phyloP scores from a whole-genome alignment of 352 stramenopile species.

The Pythium oligandrum region DNA sequence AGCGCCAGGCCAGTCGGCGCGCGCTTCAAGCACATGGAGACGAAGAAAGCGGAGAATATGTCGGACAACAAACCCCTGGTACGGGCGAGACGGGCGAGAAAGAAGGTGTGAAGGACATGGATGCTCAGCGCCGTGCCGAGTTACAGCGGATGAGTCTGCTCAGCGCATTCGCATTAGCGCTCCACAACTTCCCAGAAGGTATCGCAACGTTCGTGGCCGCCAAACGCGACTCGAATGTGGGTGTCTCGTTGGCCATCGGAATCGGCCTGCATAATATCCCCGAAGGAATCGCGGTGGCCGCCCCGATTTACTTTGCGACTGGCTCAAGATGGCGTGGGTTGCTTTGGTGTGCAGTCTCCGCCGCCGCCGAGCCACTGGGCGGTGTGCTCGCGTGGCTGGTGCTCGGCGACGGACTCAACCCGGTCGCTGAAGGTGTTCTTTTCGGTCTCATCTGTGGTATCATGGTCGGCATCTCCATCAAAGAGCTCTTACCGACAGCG shows the following conservation, averaged over 20 bases:
- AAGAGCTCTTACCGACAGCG: conserved; percentile 63
- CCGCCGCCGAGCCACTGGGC: conserved; percentile 89
- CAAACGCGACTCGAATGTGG: conserved; percentile 84
- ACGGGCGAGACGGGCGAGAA: too few relatives aligned
- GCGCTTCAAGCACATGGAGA: not conserved
- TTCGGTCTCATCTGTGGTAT: conserved; percentile 19
- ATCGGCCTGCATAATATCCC: conserved; percentile 97
- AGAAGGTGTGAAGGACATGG: too few relatives aligned
- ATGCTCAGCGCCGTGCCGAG: conserved; percentile 5
- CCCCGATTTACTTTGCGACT: conserved; percentile 96
- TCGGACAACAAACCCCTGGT: too few relatives aligned
- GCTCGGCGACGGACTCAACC: conserved; percentile 53
- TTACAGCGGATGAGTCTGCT: conserved; percentile 81
- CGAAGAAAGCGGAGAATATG: not conserved
- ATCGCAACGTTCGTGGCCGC: conserved; percentile 92
- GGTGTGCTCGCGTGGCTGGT: conserved; percentile 79
- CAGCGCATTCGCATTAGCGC: conserved; percentile 90
- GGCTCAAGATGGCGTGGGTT: conserved; percentile 91
- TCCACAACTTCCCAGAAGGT: conserved; percentile 96
- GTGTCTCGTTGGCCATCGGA: conserved; percentile 85
- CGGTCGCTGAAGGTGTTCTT: conserved; percentile 91
- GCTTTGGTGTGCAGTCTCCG: conserved; percentile 87
- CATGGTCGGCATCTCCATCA: conserved; percentile 86
- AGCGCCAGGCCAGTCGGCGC: not conserved
- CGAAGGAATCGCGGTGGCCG: conserved; percentile 93